Evolutionary conservation across 2,329 filamentous ascomycete genomes (phyloP).

Genomic region (Xylariaceae sp.): DNA sequence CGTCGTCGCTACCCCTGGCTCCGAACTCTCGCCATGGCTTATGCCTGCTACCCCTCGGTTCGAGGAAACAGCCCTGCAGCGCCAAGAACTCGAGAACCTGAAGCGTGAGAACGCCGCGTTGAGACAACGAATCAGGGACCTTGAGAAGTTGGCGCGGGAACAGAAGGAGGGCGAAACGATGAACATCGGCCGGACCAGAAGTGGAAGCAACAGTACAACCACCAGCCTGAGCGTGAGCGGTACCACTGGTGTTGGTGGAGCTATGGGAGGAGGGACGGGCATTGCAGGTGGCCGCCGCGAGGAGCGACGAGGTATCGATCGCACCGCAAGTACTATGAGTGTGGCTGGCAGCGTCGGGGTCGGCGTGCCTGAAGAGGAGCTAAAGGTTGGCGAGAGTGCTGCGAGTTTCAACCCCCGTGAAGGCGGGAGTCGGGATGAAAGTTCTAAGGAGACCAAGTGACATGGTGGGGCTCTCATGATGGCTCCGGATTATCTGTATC

Average conservation of each 20-base stretch:
- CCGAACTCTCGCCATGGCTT: constrained; percentile 48
- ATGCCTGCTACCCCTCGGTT: constrained; percentile 54
- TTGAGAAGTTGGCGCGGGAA: constrained; percentile 52
- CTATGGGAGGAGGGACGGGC: constrained; percentile 33
- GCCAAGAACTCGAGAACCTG: constrained; percentile 54
- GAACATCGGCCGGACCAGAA: constrained; percentile 30
- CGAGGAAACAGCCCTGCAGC: constrained; percentile 56
- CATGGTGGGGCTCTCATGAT: too few relatives aligned
- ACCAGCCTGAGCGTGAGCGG: constrained; percentile 43
- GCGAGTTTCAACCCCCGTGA: constrained; percentile 41
- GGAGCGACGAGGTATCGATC: constrained; percentile 33
- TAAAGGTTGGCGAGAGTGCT: constrained; percentile 58
- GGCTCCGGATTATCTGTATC: too few relatives aligned
- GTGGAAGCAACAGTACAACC: constrained; percentile 49
- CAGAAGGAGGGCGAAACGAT: constrained; percentile 41
- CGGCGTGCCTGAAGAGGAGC: constrained; percentile 54
- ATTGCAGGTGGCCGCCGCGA: constrained; percentile 43
- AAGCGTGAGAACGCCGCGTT: constrained; percentile 60
- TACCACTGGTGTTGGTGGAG: constrained; percentile 20
- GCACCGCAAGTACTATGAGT: constrained; percentile 43
- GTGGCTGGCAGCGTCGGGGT: constrained; percentile 41
- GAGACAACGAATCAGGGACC: constrained; percentile 55
- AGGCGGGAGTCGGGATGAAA: too few relatives aligned
- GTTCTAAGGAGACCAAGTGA: too few relatives aligned
- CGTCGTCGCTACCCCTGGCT: constrained; percentile 37